Percentiles rank a stretch among this genome's conserved stretches.
Evolutionary conservation across 2,329 filamentous ascomycete species (phyloP).

Genomic region (Trichoderma sp.): DNA sequence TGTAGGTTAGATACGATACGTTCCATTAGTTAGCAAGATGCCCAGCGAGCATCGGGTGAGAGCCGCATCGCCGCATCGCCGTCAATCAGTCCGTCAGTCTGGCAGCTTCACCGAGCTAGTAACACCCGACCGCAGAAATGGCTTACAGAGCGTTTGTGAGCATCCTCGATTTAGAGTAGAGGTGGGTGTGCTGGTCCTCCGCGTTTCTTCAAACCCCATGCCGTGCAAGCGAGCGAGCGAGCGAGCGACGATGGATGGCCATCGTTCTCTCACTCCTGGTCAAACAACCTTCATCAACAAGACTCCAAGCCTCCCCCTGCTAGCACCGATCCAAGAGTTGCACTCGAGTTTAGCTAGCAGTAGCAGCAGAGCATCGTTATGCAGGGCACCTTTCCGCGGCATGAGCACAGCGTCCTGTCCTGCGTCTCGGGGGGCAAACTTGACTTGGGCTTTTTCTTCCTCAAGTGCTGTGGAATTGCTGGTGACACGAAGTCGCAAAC

Average conservation of each 20-base stretch:
- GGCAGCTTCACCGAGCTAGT: neutral
- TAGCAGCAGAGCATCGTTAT: neutral
- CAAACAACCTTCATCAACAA: neutral
- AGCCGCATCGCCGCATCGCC: constrained; percentile 6
- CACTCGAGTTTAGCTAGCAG: neutral
- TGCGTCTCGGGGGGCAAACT: neutral
- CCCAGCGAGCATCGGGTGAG: neutral
- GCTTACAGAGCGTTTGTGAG: neutral
- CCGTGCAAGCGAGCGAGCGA: neutral
- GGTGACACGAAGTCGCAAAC: neutral
- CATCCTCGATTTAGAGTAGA: neutral
- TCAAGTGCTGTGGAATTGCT: neutral
- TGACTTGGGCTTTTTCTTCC: neutral
- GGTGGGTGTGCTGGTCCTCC: neutral
- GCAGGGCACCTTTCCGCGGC: neutral
- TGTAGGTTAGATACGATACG: neutral
- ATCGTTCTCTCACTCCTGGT: neutral
- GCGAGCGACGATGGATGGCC: neutral
- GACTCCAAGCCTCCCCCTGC: neutral
- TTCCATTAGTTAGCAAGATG: neutral
- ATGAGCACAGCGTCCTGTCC: neutral
- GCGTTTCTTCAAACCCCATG: neutral
- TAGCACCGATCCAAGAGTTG: neutral
- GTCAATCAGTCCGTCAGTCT: neutral
- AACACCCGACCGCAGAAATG: neutral